Evolutionary conservation across 139 green algal genomes (phyloP).

Genomic region (Haematococcus lacustris): DNA sequence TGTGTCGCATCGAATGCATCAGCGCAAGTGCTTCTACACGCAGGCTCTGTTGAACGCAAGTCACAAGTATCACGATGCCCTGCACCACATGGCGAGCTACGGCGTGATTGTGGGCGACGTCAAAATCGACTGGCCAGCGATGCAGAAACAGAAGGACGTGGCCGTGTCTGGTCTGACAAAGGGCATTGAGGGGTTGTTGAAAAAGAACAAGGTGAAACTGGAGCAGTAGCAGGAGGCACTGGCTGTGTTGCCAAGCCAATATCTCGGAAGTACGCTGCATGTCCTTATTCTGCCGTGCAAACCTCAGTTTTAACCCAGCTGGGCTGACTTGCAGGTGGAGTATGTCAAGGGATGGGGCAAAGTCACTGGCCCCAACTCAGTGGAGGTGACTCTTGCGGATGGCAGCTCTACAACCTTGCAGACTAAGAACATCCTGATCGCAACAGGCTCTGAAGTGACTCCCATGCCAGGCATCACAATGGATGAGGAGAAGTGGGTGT

Average conservation of each 20-base stretch:
- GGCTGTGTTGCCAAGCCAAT: too few relatives aligned
- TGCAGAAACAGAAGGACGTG: constrained; percentile 91
- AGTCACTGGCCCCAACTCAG: constrained; percentile 61
- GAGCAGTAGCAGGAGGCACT: too few relatives aligned
- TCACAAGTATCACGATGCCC: constrained; percentile 90
- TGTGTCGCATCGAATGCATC: too few relatives aligned
- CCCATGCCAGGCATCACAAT: constrained; percentile 79
- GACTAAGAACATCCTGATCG: constrained; percentile 95
- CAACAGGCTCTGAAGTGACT: constrained; percentile 89
- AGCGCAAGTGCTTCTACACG: too few relatives aligned
- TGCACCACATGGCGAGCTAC: constrained; percentile 73
- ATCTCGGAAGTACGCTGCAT: too few relatives aligned
- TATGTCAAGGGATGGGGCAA: constrained; percentile 94
- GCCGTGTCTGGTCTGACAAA: constrained; percentile 90
- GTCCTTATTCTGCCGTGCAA: too few relatives aligned
- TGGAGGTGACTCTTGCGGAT: constrained; percentile 75
- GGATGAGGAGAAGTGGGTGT: constrained; percentile 83
- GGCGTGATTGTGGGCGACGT: constrained; percentile 71
- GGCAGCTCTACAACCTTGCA: constrained; percentile 51
- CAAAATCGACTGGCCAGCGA: constrained; percentile 44
- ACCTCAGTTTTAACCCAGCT: too few relatives aligned
- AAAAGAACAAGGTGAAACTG: constrained; percentile 97
- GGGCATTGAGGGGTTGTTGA: constrained; percentile 97
- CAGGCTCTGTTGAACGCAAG: constrained; percentile 91
- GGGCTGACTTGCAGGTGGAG: constrained; percentile 46